A percentile compares a stretch with the other conserved stretches of the same genome.
These are phyloP conservation scores for Monosporascus sp. DNA, from an alignment of 2,329 filamentous ascomycete species.

Conservation along the genomic window DNA sequence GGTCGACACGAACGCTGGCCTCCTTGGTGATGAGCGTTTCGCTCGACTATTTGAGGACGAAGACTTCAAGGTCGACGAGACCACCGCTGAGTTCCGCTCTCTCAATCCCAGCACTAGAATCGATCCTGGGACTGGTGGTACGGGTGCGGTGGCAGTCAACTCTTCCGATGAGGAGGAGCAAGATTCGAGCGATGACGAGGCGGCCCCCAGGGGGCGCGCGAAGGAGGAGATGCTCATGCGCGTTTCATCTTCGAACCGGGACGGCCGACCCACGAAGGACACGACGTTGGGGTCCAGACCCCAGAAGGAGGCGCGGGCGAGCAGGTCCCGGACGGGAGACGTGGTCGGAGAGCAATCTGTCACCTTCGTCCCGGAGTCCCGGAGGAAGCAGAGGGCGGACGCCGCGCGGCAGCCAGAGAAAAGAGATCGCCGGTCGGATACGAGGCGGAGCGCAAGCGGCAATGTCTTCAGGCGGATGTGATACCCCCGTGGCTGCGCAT, in stretches of 20 bases:
- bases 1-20: constrained; percentile 55
- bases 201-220: constrained; percentile 14
- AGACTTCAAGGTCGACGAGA: constrained; percentile 89
- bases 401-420: constrained; percentile 12
- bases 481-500: constrained; percentile 16
- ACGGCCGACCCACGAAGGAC: constrained; percentile 51
- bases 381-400: constrained; percentile 38
- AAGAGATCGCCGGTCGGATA: constrained; percentile 28
- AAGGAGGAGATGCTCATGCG: constrained; percentile 53
- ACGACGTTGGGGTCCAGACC: constrained; percentile 52
- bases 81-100: constrained; percentile 75
- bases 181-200: constrained; percentile 34
- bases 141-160: constrained; percentile 24
- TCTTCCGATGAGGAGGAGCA: constrained; percentile 46
- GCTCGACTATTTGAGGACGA: constrained; percentile 84
- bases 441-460: constrained; percentile 66
- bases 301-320: constrained; percentile 44
- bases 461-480: constrained; percentile 60
- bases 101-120: constrained; percentile 80
- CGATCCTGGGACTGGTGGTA: constrained; percentile 26
- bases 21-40: constrained; percentile 85
- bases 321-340: constrained; percentile 41
- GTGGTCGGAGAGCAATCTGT: constrained; percentile 62
- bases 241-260: constrained; percentile 64
- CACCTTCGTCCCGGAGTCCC: constrained; percentile 64